Base-by-base conservation (phyloP, 495 filamentous ascomycete genomes). In the Talaromyces stipitatus region DNA sequence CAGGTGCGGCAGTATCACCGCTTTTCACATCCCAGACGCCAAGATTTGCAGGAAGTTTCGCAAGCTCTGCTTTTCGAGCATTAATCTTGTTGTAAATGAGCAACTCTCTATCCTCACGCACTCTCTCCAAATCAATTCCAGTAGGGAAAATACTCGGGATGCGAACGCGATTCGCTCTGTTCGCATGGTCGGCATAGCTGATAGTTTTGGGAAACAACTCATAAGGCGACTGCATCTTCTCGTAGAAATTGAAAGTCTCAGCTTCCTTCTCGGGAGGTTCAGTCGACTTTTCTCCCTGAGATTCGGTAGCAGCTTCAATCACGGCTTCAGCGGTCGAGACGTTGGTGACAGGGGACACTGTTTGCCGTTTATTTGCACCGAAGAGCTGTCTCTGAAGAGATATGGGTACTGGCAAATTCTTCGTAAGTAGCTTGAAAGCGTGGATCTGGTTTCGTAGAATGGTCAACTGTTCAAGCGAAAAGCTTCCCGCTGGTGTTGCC, bases 1-100 rank as follows among this genome's bases (percentile, higher is more conserved):
- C 89, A 10, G 84, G 78, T 6, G 86, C 80, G 1, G 91, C 77
- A 3, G 74, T 74, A 55, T 91, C 88, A 27, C 81, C 81, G 50
- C 86, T 85, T 66, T 76, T 79, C 0, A 85, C 83, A 65, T 98
- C 89, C 86, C 90, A 95, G 46, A 86, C 84, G 10, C 81, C 87
- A 30, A 96, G 73, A 63, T 91, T 96, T 28, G 87, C 91, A 14
- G 87, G 85, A 18, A 96, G 72, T 18, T 83, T 79, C 64, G 92
- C 89, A 2, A 98, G 79, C 63, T 96, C 90, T 20, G 83, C 72
- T 66, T 91, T 90, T 36, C 94, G 82, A 33, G 90, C 82, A 57
- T 79, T 82, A 69, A 97, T 92, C 51, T 90, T 85, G 64, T 97
- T 97, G 73, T 91, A 92, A 30, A 94, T 74, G 48, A 95, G 86